Percentiles rank a stretch among this genome's conserved stretches.
These are phyloP conservation scores for Thalassiosira exigua DNA, from an alignment of 352 stramenopile genomes.

Conservation along the genomic window DNA sequence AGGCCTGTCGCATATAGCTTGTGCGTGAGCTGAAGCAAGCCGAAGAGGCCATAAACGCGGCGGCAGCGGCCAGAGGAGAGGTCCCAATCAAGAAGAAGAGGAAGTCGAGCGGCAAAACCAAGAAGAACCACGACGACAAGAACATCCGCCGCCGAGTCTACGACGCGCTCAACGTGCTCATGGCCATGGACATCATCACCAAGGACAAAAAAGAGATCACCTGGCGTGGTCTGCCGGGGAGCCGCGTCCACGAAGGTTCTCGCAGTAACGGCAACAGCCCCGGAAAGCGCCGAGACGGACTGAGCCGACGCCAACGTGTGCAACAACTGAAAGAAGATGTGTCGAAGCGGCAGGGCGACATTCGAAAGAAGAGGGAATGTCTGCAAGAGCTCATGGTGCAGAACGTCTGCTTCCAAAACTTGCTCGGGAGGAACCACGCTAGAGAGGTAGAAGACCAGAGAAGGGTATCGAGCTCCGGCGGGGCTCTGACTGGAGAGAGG, in stretches of 20 bases:
- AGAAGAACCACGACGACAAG: slow-evolving; percentile 77
- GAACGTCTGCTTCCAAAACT: no score
- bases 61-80: slow-evolving; percentile 31
- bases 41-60: slow-evolving; percentile 16
- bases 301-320: slow-evolving; percentile 81
- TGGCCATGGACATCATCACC: slow-evolving; percentile 98
- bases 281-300: no score
- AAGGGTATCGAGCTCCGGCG: no score
- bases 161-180: slow-evolving; percentile 96
- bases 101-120: slow-evolving; percentile 10
- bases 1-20: no score
- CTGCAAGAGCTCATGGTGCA: no score
- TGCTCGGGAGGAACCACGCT: no score
- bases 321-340: no score
- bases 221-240: slow-evolving; percentile 76
- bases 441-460: no score
- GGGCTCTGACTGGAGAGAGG: no score
- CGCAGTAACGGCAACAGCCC: background rate
- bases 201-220: slow-evolving; percentile 91
- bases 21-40: slow-evolving; percentile 44
- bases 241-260: slow-evolving; percentile 15
- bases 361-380: no score
- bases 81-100: slow-evolving; percentile 30
- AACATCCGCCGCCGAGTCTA: slow-evolving; percentile 97
- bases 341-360: no score